phyloP scores from a whole-genome alignment of 768 basidiomycete species.

The Macrocybe gigantea region DNA sequence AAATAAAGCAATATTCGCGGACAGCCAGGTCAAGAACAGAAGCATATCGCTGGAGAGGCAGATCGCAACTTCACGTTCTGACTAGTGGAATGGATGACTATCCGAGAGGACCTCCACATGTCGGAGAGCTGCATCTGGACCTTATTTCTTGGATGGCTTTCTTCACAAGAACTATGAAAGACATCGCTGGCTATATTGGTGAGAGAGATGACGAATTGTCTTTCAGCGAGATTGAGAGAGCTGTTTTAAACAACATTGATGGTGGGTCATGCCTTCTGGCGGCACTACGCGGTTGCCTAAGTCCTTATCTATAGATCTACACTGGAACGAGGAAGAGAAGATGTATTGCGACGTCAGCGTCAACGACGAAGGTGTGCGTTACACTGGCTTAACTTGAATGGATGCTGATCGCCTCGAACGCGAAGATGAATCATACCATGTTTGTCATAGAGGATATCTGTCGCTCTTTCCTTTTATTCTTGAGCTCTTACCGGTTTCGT shows the following conservation, averaged over 20 bases:
- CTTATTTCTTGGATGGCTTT: slow-evolving; percentile 96
- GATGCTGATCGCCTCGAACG: slow-evolving; percentile 1
- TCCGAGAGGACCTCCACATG: slow-evolving; percentile 82
- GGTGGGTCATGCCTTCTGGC: slow-evolving; percentile 37
- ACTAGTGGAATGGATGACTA: slow-evolving; percentile 98
- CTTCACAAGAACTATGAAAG: slow-evolving; percentile 90
- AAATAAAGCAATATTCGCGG: slow-evolving; percentile 86
- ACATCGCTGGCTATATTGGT: slow-evolving; percentile 81
- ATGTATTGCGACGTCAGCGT: slow-evolving; percentile 94
- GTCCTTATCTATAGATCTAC: slow-evolving; percentile 54
- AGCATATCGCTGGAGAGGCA: slow-evolving; percentile 92
- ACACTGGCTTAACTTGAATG: neutral
- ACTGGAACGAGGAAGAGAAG: slow-evolving; percentile 83
- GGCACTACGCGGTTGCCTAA: neutral
- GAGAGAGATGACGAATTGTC: slow-evolving; percentile 80
- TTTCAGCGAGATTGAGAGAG: slow-evolving; percentile 72
- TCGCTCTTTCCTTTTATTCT: slow-evolving; percentile 93
- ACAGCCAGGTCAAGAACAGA: slow-evolving; percentile 82
- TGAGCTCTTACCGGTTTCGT: slow-evolving; percentile 67
- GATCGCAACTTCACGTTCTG: slow-evolving; percentile 79
- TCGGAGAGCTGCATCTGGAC: slow-evolving; percentile 91
- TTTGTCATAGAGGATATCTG: slow-evolving; percentile 90
- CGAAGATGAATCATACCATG: slow-evolving; percentile 84
- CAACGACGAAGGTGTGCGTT: slow-evolving; percentile 66
- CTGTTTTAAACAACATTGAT: slow-evolving; percentile 79